phyloP scores from a whole-genome alignment of 805 yeast genomes.

The Torulaspora maleeae region DNA sequence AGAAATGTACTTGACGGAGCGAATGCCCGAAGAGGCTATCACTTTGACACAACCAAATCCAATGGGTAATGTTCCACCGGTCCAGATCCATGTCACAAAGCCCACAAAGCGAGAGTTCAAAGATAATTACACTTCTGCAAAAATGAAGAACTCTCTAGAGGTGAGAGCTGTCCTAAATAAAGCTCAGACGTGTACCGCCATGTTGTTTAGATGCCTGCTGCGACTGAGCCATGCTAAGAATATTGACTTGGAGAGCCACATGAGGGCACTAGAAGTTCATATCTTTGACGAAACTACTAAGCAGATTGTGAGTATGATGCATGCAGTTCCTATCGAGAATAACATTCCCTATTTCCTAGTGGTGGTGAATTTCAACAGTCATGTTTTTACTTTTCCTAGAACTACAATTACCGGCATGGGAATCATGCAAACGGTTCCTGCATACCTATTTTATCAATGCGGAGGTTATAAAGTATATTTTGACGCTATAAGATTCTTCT shows the following conservation, averaged over 20 bases:
- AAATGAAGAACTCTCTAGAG: conserved; percentile 58
- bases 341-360: conserved; percentile 36
- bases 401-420: conserved; percentile 29
- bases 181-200: conserved; percentile 43
- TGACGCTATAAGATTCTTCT: conserved; percentile 19
- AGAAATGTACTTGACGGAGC: conserved; percentile 48
- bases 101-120: conserved; percentile 37
- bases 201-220: conserved; percentile 42
- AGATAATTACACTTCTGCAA: conserved; percentile 48
- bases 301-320: conserved; percentile 31
- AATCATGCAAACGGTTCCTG: conserved; percentile 37
- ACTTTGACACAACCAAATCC: conserved; percentile 37
- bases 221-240: conserved; percentile 44
- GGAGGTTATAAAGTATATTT: conserved; percentile 41
- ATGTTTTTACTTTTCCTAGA: conserved; percentile 35
- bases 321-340: conserved; percentile 20
- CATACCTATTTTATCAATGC: conserved; percentile 47
- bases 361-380: conserved; percentile 36
- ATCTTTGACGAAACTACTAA: conserved; percentile 36
- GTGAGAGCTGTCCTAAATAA: conserved; percentile 48
- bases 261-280: conserved; percentile 41
- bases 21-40: conserved; percentile 46
- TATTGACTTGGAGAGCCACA: conserved; percentile 25
- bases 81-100: conserved; percentile 42
- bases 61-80: conserved; percentile 40